phyloP scores from a whole-genome alignment of 495 filamentous ascomycete genomes.

The Daldinia bambusicola region DNA sequence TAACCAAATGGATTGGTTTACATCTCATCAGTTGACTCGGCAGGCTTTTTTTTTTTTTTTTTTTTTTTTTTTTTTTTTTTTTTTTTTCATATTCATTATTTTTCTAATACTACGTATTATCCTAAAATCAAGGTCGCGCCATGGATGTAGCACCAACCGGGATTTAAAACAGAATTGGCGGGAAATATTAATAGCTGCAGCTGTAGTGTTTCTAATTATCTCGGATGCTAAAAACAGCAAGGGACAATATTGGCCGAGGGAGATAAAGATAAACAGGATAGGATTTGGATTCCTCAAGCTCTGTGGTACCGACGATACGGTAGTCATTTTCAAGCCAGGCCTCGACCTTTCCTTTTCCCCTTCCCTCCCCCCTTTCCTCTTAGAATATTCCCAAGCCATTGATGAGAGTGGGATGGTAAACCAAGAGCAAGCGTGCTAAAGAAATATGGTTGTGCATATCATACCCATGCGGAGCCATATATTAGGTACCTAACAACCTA shows the following conservation, averaged over 20 bases:
- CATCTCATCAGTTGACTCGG: constrained; percentile 32
- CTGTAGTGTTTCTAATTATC: not conserved
- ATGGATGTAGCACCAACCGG: constrained; percentile 18
- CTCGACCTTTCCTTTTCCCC: constrained; percentile 6
- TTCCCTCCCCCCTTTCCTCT: not conserved
- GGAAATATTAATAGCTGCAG: constrained; percentile 20
- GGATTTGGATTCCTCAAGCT: not conserved
- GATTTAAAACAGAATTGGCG: constrained; percentile 31
- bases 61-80: no score
- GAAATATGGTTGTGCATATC: not conserved
- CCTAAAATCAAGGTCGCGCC: constrained; percentile 12
- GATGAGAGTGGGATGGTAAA: not conserved
- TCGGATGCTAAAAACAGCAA: not conserved
- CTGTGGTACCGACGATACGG: not conserved
- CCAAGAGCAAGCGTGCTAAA: not conserved
- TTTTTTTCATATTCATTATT: not conserved
- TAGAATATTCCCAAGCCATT: not conserved
- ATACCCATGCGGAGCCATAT: constrained; percentile 1
- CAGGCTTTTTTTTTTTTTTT: constrained; percentile 18
- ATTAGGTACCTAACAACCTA: constrained; percentile 7
- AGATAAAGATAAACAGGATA: constrained; percentile 1
- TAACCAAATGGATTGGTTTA: constrained; percentile 28
- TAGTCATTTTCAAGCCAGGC: not conserved
- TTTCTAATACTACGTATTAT: not conserved
- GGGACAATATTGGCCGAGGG: constrained; percentile 4